Base-by-base conservation (phyloP, 352 stramenopile species). In the Elongisporangium anandrum region DNA sequence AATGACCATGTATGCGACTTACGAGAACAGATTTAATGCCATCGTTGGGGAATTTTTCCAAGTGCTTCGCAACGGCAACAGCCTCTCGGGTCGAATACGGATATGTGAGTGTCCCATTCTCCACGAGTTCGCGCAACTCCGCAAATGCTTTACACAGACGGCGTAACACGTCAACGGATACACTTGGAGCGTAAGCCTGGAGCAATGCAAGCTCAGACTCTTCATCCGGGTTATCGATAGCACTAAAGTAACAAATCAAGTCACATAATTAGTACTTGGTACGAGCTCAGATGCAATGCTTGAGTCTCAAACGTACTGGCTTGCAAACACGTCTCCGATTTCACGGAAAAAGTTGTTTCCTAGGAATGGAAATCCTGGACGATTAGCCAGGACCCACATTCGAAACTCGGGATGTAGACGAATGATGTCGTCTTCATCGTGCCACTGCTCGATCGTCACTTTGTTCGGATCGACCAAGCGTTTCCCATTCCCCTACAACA, bases 281-380 rank as follows among this genome's bases (percentile, higher is more conserved):
- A 45, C 10, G 13, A 41, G 21, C 8, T 22, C 19, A 53, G 51
- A 34, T 21, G 17, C 12, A 52, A 41, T 15, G 13, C 41, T n/a
- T 22, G 15, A 48, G 16, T 20, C 19, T 51, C 49, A 24, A 41
- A 74, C 79, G 45, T 81, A 92, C 82, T 97, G 85, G 68, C 79
- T 95, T 2, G 90, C 85, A 72, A 98, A 99, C 34, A 95, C 85
- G 64, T 98, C 96, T 21, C 90, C 90, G 57, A 98, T 97, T 66
- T 97, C 88, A 6, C 81, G 69, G 67, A 97, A 97, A 29, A 99
- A 96, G 60, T 98, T 96, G 79, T 99, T 99, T n/a, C 96, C 96
- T 34, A 98, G 77, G 70, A 99, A 99, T 13, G 96, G 96, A 63
- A 90, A 98, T 0, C 94, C 94, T n/a, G 96, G 89, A 23, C 90